Base-by-base conservation (phyloP, 768 basidiomycete genomes). In the Sporobolomyces pararoseus region DNA sequence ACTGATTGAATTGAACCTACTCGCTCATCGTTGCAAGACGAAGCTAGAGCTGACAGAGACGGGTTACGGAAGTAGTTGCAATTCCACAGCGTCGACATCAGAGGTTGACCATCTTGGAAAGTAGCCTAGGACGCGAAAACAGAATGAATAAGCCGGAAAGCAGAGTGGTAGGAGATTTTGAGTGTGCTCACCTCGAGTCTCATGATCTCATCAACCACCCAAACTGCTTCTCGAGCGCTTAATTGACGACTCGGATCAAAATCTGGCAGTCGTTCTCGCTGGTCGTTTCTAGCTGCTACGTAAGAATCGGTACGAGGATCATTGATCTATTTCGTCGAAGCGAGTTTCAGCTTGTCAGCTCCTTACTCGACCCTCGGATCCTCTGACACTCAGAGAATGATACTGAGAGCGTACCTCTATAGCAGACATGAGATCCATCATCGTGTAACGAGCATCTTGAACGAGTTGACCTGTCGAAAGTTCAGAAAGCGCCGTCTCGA, bases 401-500 rank as follows among this genome's bases (percentile, higher is more conserved):
- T 17, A 2, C 9, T 10, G 7, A 47, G 9, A 1, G 21, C 71
- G 27, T 17, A 65, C 72, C 68, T 73, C 72, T n/a, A 73, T 66
- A 4, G 72, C 72, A 27, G 55, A 53, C 72, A 73, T 73, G 59
- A 73, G 46, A 7, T 73, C 68, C 54, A 63, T 58, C 65, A 73
- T 63, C 0, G 27, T 0, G 52, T 66, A 62, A 0, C 47, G 32
- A 23, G 51, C 49, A 16, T 57, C 59, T 10, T 53, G 47, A 21
- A 73, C 23, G 44, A 73, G 47, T 29, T 73, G 67, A 25, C 61
- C 72, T 0, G 17, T 37, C 5, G 37, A n/a, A 12, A 73, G 65
- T 0, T 69, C 61, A 3, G 46, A 29, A 0, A 73, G 46, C 3
- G 72, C 72, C 7, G 51, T 29, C 1, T 55, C 37, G 51, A 73